Evolutionary conservation across 352 stramenopile genomes (phyloP).

Genomic region (Phytophthora idaei): DNA sequence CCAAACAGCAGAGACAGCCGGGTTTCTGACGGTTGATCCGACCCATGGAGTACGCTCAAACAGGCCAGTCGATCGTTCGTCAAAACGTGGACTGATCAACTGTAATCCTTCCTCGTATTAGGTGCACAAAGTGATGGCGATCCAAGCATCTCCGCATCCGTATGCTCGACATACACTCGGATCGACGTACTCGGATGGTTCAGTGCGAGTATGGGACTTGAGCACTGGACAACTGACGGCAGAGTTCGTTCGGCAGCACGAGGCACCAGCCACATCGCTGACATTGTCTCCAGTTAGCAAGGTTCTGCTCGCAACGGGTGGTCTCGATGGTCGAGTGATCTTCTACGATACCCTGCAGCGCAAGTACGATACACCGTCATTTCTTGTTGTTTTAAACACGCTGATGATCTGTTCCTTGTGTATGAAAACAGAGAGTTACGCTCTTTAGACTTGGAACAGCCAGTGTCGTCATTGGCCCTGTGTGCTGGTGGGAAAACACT

Average conservation of each 20-base stretch:
- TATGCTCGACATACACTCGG: slow-evolving; percentile 62
- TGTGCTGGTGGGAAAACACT: slow-evolving; percentile 75
- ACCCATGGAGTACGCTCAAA: slow-evolving; percentile 36
- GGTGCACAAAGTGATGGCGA: slow-evolving; percentile 57
- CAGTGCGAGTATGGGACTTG: slow-evolving; percentile 72
- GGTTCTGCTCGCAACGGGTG: slow-evolving; percentile 59
- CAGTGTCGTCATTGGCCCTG: slow-evolving; percentile 59
- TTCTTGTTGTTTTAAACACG: neutral
- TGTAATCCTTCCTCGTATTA: slow-evolving; percentile 4
- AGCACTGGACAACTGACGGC: slow-evolving; percentile 53
- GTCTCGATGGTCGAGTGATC: slow-evolving; percentile 69
- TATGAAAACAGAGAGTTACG: slow-evolving; percentile 49
- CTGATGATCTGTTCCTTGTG: slow-evolving; percentile 1
- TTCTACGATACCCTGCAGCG: slow-evolving; percentile 74
- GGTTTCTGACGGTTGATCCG: slow-evolving; percentile 57
- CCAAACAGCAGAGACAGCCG: slow-evolving; percentile 55
- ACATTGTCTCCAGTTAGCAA: slow-evolving; percentile 77
- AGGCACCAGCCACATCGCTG: slow-evolving; percentile 58
- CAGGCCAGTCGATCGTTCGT: neutral
- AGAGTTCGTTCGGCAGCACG: slow-evolving; percentile 66
- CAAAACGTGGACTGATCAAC: neutral
- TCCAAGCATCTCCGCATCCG: slow-evolving; percentile 67
- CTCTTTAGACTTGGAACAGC: slow-evolving; percentile 62
- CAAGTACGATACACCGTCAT: slow-evolving; percentile 41
- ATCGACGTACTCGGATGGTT: slow-evolving; percentile 64